phyloP scores from a whole-genome alignment of 163 green algal species.

The Scenedesmus sp. region DNA sequence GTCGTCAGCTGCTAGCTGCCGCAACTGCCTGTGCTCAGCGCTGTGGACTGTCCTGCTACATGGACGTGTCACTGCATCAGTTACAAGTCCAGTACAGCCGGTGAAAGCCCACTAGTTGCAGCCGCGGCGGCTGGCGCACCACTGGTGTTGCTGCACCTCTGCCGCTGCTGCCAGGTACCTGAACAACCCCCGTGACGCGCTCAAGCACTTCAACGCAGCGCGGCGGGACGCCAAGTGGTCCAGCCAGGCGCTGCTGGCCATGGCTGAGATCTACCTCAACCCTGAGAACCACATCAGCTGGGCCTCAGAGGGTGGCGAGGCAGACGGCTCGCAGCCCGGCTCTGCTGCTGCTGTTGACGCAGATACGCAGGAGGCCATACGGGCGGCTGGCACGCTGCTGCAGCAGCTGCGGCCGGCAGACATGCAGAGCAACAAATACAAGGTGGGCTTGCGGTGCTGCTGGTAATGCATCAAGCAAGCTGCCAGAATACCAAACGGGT shows the following conservation, averaged over 20 bases:
- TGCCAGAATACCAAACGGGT: too few species aligned
- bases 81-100: too few species aligned
- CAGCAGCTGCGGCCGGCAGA: slow-evolving; percentile 58
- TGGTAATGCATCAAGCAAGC: background rate
- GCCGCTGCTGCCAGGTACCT: slow-evolving; percentile 55
- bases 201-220: slow-evolving; percentile 76
- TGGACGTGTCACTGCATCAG: too few species aligned
- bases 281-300: slow-evolving; percentile 60
- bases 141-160: background rate
- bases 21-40: background rate
- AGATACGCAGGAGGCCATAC: slow-evolving; percentile 58
- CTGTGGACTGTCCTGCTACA: background rate
- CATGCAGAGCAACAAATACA: slow-evolving; percentile 48
- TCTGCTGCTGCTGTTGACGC: background rate
- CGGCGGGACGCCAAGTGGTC: slow-evolving; percentile 78
- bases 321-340: background rate
- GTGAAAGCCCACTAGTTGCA: too few species aligned
- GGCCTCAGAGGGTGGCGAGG: slow-evolving; percentile 30
- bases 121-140: too few species aligned
- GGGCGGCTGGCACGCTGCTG: slow-evolving; percentile 62
- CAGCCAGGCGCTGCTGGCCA: slow-evolving; percentile 71
- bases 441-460: background rate
- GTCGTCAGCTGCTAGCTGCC: background rate
- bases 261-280: slow-evolving; percentile 88
- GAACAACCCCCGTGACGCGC: slow-evolving; percentile 68